Percentiles rank a stretch among this genome's conserved stretches.
These are phyloP conservation scores for Dendrobium chrysotoxum DNA, from an alignment of 106 monocot species.

Conservation along the genomic window DNA sequence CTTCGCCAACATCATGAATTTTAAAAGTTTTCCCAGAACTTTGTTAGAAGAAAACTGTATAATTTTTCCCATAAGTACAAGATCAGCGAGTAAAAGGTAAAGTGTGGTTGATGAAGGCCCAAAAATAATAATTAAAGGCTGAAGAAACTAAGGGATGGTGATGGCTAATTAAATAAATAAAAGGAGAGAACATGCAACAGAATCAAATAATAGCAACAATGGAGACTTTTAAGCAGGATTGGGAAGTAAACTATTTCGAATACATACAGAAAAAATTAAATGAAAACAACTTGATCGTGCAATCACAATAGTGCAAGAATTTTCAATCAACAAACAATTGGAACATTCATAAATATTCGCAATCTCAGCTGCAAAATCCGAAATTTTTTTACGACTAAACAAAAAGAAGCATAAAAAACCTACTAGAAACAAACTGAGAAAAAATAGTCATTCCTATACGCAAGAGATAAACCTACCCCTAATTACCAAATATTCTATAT, in stretches of 20 bases:
- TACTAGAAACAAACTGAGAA: neutral
- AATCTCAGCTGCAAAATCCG: neutral
- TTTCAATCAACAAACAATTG: neutral
- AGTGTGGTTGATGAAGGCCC: no score
- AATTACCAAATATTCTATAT: neutral
- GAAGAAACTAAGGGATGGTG: no score
- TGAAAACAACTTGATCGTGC: neutral
- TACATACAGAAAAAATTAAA: neutral
- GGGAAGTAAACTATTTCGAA: neutral
- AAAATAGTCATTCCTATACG: neutral
- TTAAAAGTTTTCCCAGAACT: no score
- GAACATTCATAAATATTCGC: neutral
- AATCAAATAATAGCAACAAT: neutral
- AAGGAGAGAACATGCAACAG: neutral
- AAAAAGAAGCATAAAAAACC: neutral
- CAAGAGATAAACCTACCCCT: neutral
- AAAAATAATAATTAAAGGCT: no score
- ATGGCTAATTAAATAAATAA: no score
- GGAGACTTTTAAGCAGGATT: neutral
- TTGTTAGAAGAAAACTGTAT: no score
- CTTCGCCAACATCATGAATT: no score
- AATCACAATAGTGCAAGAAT: neutral
- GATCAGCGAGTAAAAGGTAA: no score
- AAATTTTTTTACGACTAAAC: neutral
- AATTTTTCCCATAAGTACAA: no score